These are phyloP conservation scores for Chloranthus sessilifolius DNA, from an alignment of 164 flowering plant species.

Conservation along the genomic window DNA sequence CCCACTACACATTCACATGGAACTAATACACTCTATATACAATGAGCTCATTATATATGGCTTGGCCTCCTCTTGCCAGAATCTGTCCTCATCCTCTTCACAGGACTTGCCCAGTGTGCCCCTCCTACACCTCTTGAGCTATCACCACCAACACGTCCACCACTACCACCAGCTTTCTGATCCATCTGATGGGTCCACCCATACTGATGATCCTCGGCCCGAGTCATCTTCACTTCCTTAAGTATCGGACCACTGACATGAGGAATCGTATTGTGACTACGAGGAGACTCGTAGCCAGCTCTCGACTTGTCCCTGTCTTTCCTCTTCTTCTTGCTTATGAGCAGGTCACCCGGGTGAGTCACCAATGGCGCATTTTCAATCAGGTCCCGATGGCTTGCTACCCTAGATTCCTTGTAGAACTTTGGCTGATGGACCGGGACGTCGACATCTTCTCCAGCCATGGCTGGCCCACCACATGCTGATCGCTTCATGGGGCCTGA, in stretches of 20 bases:
- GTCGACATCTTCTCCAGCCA: conserved; percentile 36
- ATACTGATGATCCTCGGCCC: no score
- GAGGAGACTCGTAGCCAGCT: conserved; percentile 60
- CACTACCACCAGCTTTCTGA: conserved; percentile 28
- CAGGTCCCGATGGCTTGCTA: conserved; percentile 39
- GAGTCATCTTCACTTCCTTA: conserved; percentile 14
- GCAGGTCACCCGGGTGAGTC: conserved; percentile 93
- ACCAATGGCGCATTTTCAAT: conserved; percentile 46
- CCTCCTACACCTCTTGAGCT: conserved; percentile 27
- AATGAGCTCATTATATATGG: conserved; percentile 48
- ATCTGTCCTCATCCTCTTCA: conserved; percentile 89
- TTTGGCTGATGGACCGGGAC: conserved; percentile 25
- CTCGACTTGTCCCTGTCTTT: conserved; percentile 89
- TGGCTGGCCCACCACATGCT: conserved; percentile 30
- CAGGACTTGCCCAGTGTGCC: conserved; percentile 84
- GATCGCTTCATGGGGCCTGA: conserved; percentile 29
- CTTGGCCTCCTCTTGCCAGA: conserved; percentile 84
- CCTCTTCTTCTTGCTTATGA: conserved; percentile 93
- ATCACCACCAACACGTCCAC: conserved; percentile 28
- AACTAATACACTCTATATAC: conserved; percentile 27
- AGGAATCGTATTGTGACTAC: conserved; percentile 36
- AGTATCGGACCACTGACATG: conserved; percentile 19
- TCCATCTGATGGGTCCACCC: conserved; percentile 12
- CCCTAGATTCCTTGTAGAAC: conserved; percentile 53
- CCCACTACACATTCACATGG: no score